Evolutionary conservation across 345 rosid species (phyloP).

Genomic region (Erucastrum elatum): DNA sequence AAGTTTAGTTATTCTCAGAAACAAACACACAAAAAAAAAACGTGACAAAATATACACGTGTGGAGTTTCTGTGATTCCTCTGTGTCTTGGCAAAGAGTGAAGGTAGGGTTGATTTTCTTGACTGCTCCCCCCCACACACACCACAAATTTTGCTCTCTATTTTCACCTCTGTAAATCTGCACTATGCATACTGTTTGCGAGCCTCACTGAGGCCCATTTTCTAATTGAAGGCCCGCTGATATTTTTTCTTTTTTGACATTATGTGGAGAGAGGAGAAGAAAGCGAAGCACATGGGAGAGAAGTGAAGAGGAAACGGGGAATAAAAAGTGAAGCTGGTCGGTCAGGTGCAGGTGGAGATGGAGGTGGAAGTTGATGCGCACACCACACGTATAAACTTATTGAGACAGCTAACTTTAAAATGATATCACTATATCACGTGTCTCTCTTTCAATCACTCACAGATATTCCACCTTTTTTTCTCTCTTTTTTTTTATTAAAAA

Average conservation of each 20-base stretch:
- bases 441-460: conserved; percentile 36
- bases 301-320: conserved; percentile 5
- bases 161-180: conserved; percentile 25
- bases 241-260: too few relatives aligned
- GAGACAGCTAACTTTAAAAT: conserved; percentile 32
- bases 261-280: too few relatives aligned
- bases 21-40: neutral
- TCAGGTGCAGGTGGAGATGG: conserved; percentile 32
- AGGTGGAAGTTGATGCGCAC: conserved; percentile 23
- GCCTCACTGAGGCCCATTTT: neutral
- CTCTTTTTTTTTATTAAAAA: neutral
- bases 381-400: conserved; percentile 33
- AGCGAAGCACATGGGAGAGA: too few relatives aligned
- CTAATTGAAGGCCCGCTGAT: neutral
- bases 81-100: conserved; percentile 48
- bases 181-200: too few relatives aligned
- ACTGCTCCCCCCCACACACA: conserved; percentile 23
- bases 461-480: conserved; percentile 14
- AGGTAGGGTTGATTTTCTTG: conserved; percentile 48
- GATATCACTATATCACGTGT: conserved; percentile 38
- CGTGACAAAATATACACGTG: conserved; percentile 21
- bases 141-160: neutral
- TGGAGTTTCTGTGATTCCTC: conserved; percentile 16
- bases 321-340: conserved; percentile 30
- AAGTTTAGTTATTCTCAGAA: conserved; percentile 19